phyloP scores from a whole-genome alignment of 768 basidiomycete genomes.

The Xerocomellus intermedius region DNA sequence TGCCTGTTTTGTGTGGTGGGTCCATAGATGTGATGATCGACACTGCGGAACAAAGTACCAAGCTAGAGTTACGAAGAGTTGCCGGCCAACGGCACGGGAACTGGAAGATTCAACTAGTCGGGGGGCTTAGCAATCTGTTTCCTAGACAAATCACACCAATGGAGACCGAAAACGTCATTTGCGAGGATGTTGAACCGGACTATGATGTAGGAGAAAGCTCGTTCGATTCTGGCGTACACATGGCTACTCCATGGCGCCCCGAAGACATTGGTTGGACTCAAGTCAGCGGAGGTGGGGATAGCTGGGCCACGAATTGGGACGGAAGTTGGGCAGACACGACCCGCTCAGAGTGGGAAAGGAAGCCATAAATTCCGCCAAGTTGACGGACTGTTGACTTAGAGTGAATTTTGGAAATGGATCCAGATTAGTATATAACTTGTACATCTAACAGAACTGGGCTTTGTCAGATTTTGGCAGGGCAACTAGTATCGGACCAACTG shows the following conservation, averaged over 20 bases:
- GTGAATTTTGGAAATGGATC: constrained; percentile 1
- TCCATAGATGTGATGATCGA: constrained; percentile 30
- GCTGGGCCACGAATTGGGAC: constrained; percentile 7
- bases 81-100: constrained; percentile 18
- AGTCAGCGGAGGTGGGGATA: constrained; percentile 1
- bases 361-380: background rate
- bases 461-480: constrained; percentile 1
- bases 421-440: constrained; percentile 27
- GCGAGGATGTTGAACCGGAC: constrained; percentile 23
- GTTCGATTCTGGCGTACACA: constrained; percentile 30
- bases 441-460: constrained; percentile 19
- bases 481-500: constrained; percentile 14
- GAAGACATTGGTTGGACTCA: constrained; percentile 18
- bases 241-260: constrained; percentile 8
- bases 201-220: constrained; percentile 18
- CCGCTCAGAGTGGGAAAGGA: constrained; percentile 1
- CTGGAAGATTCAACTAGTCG: constrained; percentile 33
- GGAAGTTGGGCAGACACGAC: background rate
- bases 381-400: background rate
- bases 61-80: constrained; percentile 24
- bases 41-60: constrained; percentile 22
- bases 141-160: constrained; percentile 5
- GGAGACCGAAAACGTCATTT: constrained; percentile 12
- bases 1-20: constrained; percentile 36
- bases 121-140: constrained; percentile 11